Evolutionary conservation across 192 early-diverging fungal species (phyloP).

Genomic region (Coemansia sp.): DNA sequence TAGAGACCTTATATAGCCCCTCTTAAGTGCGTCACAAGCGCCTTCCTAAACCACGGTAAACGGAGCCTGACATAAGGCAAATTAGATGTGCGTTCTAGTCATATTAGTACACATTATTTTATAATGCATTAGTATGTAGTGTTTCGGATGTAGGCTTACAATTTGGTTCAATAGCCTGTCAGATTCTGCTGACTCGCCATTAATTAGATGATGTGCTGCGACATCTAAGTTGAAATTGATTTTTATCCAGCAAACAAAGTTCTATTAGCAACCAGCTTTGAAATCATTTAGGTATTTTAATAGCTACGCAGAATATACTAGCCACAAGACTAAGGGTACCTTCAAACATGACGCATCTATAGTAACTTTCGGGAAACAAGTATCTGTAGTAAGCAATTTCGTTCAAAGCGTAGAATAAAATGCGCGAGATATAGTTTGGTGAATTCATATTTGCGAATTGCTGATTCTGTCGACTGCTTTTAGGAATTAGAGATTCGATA

Average conservation of each 20-base stretch:
- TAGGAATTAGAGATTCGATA: too few species aligned
- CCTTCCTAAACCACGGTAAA: conserved; percentile 18
- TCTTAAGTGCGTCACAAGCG: conserved; percentile 23
- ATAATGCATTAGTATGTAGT: not conserved
- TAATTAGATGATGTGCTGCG: conserved; percentile 14
- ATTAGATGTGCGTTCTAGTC: not conserved
- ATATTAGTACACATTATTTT: not conserved
- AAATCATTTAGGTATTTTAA: not conserved
- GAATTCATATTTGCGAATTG: not conserved
- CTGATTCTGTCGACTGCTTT: not conserved
- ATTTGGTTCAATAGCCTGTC: conserved; percentile 34
- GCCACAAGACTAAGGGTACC: not conserved
- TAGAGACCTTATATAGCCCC: conserved; percentile 19
- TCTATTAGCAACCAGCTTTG: too few species aligned
- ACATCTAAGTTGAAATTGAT: conserved; percentile 1
- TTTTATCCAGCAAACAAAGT: too few species aligned
- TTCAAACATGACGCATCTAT: conserved; percentile 22
- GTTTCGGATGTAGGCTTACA: conserved; percentile 6
- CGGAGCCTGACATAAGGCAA: not conserved
- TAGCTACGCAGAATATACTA: not conserved
- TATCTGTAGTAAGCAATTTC: conserved; percentile 47
- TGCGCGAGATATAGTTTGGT: conserved; percentile 12
- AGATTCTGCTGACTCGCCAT: conserved; percentile 30
- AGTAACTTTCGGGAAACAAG: conserved; percentile 39
- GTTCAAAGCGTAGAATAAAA: conserved; percentile 28